phyloP scores from a whole-genome alignment of 2,329 filamentous ascomycete species.

The Paraphaeosphaeria minitans region DNA sequence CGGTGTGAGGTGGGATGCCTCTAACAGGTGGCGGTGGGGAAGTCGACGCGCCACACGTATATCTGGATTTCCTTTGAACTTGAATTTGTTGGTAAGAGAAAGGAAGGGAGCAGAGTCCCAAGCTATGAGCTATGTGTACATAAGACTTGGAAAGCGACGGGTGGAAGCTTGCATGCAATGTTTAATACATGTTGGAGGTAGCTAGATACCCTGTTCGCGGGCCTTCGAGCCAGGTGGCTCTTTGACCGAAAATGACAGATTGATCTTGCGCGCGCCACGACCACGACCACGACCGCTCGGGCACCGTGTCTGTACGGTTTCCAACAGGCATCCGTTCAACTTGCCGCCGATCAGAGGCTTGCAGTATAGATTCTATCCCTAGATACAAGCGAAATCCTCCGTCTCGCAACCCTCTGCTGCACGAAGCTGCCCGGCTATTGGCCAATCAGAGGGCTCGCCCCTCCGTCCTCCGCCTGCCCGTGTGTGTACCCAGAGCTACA shows the following conservation, averaged over 20 bases:
- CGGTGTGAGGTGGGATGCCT: constrained; percentile 29
- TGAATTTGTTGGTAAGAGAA: constrained; percentile 21
- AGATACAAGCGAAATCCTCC: neutral
- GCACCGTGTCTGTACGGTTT: neutral
- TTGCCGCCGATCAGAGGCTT: neutral
- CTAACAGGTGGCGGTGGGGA: constrained; percentile 20
- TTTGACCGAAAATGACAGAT: constrained; percentile 12
- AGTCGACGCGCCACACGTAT: constrained; percentile 14
- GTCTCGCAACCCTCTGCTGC: neutral
- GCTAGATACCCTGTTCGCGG: constrained; percentile 17
- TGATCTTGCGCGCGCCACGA: constrained; percentile 4
- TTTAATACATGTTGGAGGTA: constrained; percentile 20
- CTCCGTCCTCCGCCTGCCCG: neutral
- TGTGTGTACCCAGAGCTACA: neutral
- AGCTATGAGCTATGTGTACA: constrained; percentile 20
- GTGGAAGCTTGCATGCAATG: constrained; percentile 16
- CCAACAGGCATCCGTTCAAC: neutral
- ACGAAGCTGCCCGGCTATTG: constrained; percentile 1
- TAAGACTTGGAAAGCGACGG: constrained; percentile 21
- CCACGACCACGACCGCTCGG: constrained; percentile 8
- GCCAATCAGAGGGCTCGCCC: constrained; percentile 6
- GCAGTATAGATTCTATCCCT: neutral
- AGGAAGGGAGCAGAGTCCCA: constrained; percentile 37
- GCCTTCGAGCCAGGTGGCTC: constrained; percentile 10
- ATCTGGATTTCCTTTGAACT: constrained; percentile 11